Evolutionary conservation across 1,284 basidiomycete species (phyloP), one percentile per base, ranked within the genome.

Genomic region (Malassezia slooffiae): DNA sequence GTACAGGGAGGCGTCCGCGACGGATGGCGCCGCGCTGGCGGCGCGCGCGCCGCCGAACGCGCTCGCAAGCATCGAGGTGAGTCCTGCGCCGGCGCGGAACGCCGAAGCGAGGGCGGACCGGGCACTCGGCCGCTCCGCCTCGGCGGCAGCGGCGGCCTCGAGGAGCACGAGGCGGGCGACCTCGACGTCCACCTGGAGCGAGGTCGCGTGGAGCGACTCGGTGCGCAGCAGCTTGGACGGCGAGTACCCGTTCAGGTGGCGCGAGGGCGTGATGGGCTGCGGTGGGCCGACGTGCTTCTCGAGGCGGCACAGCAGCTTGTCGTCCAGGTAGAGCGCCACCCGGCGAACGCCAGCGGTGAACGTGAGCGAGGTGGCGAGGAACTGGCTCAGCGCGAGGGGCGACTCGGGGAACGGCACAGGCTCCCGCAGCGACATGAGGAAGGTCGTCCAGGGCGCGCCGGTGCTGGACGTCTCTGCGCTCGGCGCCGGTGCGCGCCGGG

Each of bases 351-450:
- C 77, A 13, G 78, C 76, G 80, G 96, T 97, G 71, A 99, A 99
- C 0, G 88, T 91, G 45, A 99, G 81, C 0, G 85, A 88, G 1
- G 88, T 91, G 15, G 83, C 78, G 13, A 99, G 76, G 70, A 99
- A 97, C 26, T 85, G 79, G 24, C 83, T 80, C 52, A 95, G 81
- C 58, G 90, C 86, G 47, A 91, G 83, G 0, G 75, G 74, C 4
- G 83, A 76, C 3, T 78, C 76, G 9, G 90, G 89, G 35, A 95
- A 82, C 0, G 86, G 79, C 0, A 77, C 75, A 2, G 84, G 79
- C 65, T 93, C 85, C 29, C 93, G 79, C 1, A 96, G 75, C 3
- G 76, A 74, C 85, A 99, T 91, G 50, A 85, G 79, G 70, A 99
- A 93, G 0, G 81, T 78, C 3, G 91, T 93, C 87, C 88, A 95